Percentiles rank a stretch among this genome's conserved stretches.
phyloP scores from a whole-genome alignment of 805 yeast genomes.

The Lachancea fermentati region DNA sequence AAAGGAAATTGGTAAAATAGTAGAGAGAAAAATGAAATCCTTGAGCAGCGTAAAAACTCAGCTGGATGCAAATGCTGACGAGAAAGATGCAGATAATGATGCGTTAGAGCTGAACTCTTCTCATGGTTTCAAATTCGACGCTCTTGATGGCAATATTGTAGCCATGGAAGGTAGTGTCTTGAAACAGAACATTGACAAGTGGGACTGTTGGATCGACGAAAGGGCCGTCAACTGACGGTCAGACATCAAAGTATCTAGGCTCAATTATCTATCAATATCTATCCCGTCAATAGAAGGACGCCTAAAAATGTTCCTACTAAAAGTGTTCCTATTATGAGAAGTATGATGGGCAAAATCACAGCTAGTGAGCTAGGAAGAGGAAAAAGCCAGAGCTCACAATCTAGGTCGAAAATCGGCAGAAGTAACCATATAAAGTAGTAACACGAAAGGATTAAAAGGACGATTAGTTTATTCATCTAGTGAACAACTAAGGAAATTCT shows the following conservation, averaged over 20 bases:
- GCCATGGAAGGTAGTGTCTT: conserved; percentile 68
- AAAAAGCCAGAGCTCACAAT: conserved; percentile 15
- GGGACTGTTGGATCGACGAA: conserved; percentile 80
- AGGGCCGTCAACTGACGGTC: conserved; percentile 49
- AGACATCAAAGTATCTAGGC: background rate
- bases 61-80: conserved; percentile 27
- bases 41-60: conserved; percentile 31
- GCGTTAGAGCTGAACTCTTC: conserved; percentile 12
- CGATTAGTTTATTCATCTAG: conserved; percentile 24
- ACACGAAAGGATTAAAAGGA: conserved; percentile 17
- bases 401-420: conserved; percentile 29
- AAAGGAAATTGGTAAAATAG: conserved; percentile 50
- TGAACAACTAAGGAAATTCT: too few species aligned
- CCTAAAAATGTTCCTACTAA: conserved; percentile 28
- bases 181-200: conserved; percentile 46
- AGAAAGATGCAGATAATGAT: conserved; percentile 23
- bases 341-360: conserved; percentile 26
- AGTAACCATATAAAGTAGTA: conserved; percentile 30
- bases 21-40: conserved; percentile 40
- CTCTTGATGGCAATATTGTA: conserved; percentile 67
- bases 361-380: conserved; percentile 31
- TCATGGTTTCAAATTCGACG: conserved; percentile 55
- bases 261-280: background rate
- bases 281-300: conserved; percentile 11
- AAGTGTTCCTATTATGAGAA: conserved; percentile 23